Percentiles rank a stretch among this genome's conserved stretches.
These are phyloP conservation scores for Thymus quinquecostatus DNA, from an alignment of 257 asterid genomes.

Conservation along the genomic window DNA sequence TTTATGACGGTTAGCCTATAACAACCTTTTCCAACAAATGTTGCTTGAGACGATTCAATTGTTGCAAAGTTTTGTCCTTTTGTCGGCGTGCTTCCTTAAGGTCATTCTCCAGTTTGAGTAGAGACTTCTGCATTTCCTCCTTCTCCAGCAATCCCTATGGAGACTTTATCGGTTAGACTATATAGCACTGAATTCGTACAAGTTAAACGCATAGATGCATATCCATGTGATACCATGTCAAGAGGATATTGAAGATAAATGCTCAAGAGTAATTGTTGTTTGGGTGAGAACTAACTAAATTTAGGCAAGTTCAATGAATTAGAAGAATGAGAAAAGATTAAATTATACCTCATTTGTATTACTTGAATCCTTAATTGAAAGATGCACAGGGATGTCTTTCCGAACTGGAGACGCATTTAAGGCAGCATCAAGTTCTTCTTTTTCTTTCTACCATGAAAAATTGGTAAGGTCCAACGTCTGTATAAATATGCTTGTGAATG, in stretches of 20 bases:
- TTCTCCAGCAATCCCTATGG: conserved; percentile 55
- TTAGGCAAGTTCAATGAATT: conserved; percentile 16
- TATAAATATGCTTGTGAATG: conserved; percentile 32
- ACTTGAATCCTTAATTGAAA: conserved; percentile 37
- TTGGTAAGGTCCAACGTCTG: conserved; percentile 35
- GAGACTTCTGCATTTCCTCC: conserved; percentile 67
- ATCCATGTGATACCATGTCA: not conserved
- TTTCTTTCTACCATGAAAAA: conserved; percentile 71
- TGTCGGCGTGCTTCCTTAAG: conserved; percentile 63
- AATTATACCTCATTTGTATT: conserved; percentile 58
- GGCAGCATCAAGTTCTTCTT: conserved; percentile 66
- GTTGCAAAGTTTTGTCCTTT: conserved; percentile 81
- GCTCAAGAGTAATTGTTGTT: conserved; percentile 15
- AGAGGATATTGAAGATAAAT: conserved; percentile 21
- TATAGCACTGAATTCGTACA: conserved; percentile 24
- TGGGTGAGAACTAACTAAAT: conserved; percentile 10
- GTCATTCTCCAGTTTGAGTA: conserved; percentile 79
- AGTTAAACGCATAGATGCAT: conserved; percentile 11
- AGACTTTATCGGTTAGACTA: conserved; percentile 38
- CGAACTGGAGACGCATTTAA: conserved; percentile 55
- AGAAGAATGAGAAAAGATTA: conserved; percentile 23
- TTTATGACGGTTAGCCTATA: conserved; percentile 28
- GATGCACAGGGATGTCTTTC: conserved; percentile 37
- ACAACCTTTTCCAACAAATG: conserved; percentile 91
- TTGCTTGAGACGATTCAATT: conserved; percentile 91